These are phyloP conservation scores for Pseudogymnoascus sp. DNA, from an alignment of 2,329 filamentous ascomycete genomes.

Conservation along the genomic window DNA sequence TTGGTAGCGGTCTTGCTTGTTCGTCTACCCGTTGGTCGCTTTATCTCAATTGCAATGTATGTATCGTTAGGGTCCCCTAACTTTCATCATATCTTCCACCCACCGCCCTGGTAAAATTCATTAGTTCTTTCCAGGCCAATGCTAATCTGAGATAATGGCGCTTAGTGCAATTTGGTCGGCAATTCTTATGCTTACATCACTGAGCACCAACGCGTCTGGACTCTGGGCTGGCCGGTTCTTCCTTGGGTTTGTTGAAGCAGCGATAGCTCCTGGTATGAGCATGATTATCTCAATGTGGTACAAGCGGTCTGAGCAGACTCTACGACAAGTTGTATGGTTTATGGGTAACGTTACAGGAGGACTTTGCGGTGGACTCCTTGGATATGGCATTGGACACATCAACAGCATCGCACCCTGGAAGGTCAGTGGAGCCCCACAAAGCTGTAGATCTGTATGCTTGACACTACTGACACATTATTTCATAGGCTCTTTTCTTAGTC, in stretches of 20 bases:
- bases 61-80: not conserved
- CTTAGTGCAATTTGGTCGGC: constrained; percentile 7
- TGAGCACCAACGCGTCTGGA: constrained; percentile 13
- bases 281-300: constrained; percentile 28
- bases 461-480: not conserved
- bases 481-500: constrained; percentile 32
- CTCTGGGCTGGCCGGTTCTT: constrained; percentile 20
- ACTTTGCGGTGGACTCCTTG: constrained; percentile 23
- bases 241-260: constrained; percentile 18
- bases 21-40: constrained; percentile 13
- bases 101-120: not conserved
- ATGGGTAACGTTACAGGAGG: constrained; percentile 13
- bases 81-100: not conserved
- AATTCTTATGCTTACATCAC: constrained; percentile 10
- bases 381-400: constrained; percentile 31
- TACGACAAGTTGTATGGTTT: constrained; percentile 23
- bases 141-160: not conserved
- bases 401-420: constrained; percentile 16
- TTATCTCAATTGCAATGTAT: constrained; percentile 12
- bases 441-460: not conserved
- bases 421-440: constrained; percentile 4
- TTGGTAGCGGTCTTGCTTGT: constrained; percentile 3
- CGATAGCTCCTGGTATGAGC: constrained; percentile 25
- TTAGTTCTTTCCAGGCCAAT: not conserved
- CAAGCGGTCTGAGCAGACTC: constrained; percentile 25